phyloP scores from a whole-genome alignment of 176 grass and related monocot genomes.

The Secale cereale region DNA sequence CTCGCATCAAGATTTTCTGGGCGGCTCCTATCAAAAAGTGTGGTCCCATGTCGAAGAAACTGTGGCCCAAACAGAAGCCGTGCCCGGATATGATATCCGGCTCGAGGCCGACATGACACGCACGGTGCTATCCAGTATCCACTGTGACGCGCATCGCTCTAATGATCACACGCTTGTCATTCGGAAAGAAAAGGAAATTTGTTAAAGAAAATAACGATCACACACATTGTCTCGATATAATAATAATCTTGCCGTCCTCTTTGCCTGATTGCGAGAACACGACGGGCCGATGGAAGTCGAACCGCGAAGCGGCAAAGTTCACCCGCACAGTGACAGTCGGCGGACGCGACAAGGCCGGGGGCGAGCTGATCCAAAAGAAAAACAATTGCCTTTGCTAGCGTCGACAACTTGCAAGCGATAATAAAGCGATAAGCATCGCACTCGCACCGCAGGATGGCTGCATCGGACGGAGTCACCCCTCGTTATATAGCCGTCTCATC shows the following conservation, averaged over 20 bases:
- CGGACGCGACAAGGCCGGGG: not conserved
- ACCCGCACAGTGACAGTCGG: not conserved
- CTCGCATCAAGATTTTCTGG: not conserved
- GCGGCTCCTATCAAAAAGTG: not conserved
- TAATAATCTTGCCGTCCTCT: not conserved
- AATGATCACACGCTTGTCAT: not conserved
- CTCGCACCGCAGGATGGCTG: not conserved
- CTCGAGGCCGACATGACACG: not conserved
- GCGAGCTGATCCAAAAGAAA: not conserved
- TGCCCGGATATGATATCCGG: not conserved
- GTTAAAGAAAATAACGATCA: not conserved
- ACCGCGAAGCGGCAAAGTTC: not conserved
- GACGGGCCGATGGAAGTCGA: not conserved
- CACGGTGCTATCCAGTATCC: not conserved
- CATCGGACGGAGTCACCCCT: not conserved
- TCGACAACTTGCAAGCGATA: not conserved
- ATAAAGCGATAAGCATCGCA: slow-evolving; percentile 18
- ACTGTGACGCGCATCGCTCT: not conserved
- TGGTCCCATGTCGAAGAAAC: not conserved
- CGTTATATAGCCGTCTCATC: slow-evolving; percentile 17
- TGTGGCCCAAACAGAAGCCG: not conserved
- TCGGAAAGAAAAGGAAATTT: too few species aligned
- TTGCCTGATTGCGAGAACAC: not conserved
- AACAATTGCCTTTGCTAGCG: not conserved
- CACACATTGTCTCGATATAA: not conserved